Percentiles rank a stretch among this genome's conserved stretches.
These are phyloP conservation scores for Aspergillus sp. DNA, from an alignment of 2,329 filamentous ascomycete species.

Conservation along the genomic window DNA sequence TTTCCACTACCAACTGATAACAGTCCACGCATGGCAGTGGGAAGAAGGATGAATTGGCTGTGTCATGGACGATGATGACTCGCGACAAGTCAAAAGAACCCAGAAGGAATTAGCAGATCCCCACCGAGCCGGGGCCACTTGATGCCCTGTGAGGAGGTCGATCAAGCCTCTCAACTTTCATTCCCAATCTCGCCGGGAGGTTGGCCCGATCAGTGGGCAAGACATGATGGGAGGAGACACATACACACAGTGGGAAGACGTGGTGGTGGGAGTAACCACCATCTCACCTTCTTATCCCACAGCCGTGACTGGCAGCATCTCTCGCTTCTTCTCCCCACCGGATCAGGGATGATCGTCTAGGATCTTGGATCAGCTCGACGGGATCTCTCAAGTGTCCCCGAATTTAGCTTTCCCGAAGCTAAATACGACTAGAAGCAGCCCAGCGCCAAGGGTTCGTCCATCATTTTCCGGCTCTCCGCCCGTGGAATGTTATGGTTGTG, in stretches of 20 bases:
- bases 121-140: slow-evolving; percentile 6
- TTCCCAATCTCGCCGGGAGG: neutral
- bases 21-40: neutral
- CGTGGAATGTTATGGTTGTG: slow-evolving; percentile 7
- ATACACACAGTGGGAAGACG: neutral
- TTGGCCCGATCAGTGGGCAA: neutral
- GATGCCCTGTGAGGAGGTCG: neutral
- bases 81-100: neutral
- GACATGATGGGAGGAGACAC: neutral
- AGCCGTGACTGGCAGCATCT: neutral
- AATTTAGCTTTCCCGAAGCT: slow-evolving; percentile 7
- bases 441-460: slow-evolving; percentile 10
- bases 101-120: slow-evolving; percentile 4
- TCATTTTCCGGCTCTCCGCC: slow-evolving; percentile 11
- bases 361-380: neutral
- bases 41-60: slow-evolving; percentile 3
- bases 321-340: neutral
- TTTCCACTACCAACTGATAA: neutral
- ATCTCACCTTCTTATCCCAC: neutral
- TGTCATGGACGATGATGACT: neutral
- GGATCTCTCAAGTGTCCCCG: neutral
- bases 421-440: neutral
- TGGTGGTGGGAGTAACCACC: neutral
- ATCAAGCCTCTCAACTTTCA: neutral
- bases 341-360: slow-evolving; percentile 4